These are phyloP conservation scores for Apiotrichum gamsii DNA, from an alignment of 1,284 basidiomycete genomes.

Conservation along the genomic window DNA sequence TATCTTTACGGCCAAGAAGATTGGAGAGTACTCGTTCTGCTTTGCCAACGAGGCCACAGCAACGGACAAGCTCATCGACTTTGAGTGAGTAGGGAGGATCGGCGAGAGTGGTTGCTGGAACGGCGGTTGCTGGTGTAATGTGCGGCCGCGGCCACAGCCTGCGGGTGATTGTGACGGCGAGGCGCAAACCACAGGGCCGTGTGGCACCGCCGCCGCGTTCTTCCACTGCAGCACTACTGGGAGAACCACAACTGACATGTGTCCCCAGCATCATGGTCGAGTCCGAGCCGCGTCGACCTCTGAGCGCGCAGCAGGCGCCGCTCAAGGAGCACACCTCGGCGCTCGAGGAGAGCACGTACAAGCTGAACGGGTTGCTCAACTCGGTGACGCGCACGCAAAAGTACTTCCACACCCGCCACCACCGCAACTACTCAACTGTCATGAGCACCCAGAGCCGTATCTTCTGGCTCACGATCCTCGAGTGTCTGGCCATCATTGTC, in stretches of 20 bases:
- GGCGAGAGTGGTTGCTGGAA: too few species aligned
- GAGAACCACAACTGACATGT: conserved; percentile 6
- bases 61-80: conserved; percentile 87
- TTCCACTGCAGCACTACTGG: too few species aligned
- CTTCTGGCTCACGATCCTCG: conserved; percentile 82
- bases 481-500: conserved; percentile 65
- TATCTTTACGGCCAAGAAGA: conserved; percentile 83
- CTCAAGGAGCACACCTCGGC: conserved; percentile 83
- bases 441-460: conserved; percentile 51
- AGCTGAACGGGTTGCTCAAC: conserved; percentile 74
- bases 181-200: too few species aligned
- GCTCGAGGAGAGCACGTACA: conserved; percentile 87
- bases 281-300: conserved; percentile 79
- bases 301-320: conserved; percentile 60
- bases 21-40: conserved; percentile 97
- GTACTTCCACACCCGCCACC: conserved; percentile 52
- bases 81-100: conserved; percentile 54
- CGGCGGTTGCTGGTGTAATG: too few species aligned
- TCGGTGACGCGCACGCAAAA: conserved; percentile 86
- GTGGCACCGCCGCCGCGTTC: too few species aligned
- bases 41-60: conserved; percentile 94
- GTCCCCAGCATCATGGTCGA: conserved; percentile 75
- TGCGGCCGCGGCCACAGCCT: too few species aligned
- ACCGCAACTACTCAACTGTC: conserved; percentile 38
- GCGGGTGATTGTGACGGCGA: too few species aligned